A percentile compares a stretch with the other conserved stretches of the same genome.
phyloP scores from a whole-genome alignment of 495 filamentous ascomycete genomes.

The Massariosphaeria phaeospora region DNA sequence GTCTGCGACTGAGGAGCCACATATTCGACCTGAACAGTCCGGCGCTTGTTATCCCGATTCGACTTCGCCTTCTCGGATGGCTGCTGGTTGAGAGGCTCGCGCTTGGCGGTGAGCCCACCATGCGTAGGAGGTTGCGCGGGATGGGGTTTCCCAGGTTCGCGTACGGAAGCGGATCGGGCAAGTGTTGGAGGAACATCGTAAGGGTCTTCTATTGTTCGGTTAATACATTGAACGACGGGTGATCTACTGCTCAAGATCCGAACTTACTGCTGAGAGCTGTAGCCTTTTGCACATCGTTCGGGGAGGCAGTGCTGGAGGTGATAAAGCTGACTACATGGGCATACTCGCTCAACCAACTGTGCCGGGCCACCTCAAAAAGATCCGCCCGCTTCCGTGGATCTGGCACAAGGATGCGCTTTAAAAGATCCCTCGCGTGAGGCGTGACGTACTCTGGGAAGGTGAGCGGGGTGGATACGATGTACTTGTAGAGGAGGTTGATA shows the following conservation, averaged over 20 bases:
- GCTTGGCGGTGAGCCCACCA: slow-evolving; percentile 69
- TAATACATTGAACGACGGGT: too few species aligned
- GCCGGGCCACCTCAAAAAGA: slow-evolving; percentile 92
- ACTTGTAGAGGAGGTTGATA: slow-evolving; percentile 98
- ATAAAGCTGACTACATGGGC: slow-evolving; percentile 92
- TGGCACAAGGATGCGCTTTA: slow-evolving; percentile 91
- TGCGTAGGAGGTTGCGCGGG: slow-evolving; percentile 51
- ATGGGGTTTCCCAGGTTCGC: slow-evolving; percentile 73
- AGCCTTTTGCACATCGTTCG: slow-evolving; percentile 76
- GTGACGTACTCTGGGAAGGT: slow-evolving; percentile 99
- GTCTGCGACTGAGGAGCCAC: slow-evolving; percentile 87
- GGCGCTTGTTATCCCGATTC: slow-evolving; percentile 75
- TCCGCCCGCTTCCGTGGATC: slow-evolving; percentile 93
- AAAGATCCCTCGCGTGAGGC: slow-evolving; percentile 87
- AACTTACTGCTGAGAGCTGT: slow-evolving; percentile 64
- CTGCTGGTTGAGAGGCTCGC: slow-evolving; percentile 68
- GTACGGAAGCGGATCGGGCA: slow-evolving; percentile 81
- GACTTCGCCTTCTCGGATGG: slow-evolving; percentile 56
- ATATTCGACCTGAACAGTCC: slow-evolving; percentile 97
- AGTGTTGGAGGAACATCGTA: slow-evolving; percentile 63
- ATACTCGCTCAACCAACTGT: slow-evolving; percentile 97
- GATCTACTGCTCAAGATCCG: too few species aligned
- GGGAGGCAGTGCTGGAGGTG: slow-evolving; percentile 86
- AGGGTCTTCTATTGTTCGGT: slow-evolving; percentile 43
- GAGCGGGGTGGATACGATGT: slow-evolving; percentile 94